Base-by-base conservation (phyloP, 2,329 filamentous ascomycete species). In the Neopestalotiopsis sp. region DNA sequence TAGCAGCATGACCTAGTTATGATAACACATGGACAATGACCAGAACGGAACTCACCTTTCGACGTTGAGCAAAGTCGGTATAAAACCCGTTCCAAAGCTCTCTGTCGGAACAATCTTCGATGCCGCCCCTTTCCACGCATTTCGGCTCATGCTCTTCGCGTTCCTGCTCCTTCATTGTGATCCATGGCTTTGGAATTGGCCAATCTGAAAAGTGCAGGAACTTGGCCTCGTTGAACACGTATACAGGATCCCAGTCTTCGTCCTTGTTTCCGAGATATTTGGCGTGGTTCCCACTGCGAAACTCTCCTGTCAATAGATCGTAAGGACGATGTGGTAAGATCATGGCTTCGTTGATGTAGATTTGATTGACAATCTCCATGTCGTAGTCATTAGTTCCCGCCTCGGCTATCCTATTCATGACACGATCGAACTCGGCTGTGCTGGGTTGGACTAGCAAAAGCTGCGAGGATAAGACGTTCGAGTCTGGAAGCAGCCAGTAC, bases 161-260 rank as follows among this genome's bases (percentile, higher is more conserved):
- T 53, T 74, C 38, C 5, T 67, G 40, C n/a, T 77, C 74, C 5
- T 73, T 67, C 73, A 75, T 73, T 1, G 69, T 14, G 28, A 79
- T 69, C 84, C 85, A 86, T 0, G 84, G 84, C 69, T 93, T 93
- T 0, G 90, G 90, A 5, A 92, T 73, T 1, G 91, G 91, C 88
- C 88, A 92, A 74, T 94, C 91, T 13, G 88, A 91, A 76, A 93
- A 93, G 76, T 93, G 91, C 2, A 93, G 81, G 5, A 91, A 83
- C 71, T 91, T 92, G 6, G 89, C 88, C 73, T 92, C 89, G 14
- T 84, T 83, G 66, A 88, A 81, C 1, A 84, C 83, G 56, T 72
- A 69, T n/a, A 79, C 74, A 0, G 90, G 84, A 73, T 92, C 87
- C 89, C 90, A 93, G 2, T 74, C 72, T 70, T 88, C 88, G 1